These are phyloP conservation scores for Vigna angularis DNA, from an alignment of 306 rosid genomes.

Conservation along the genomic window DNA sequence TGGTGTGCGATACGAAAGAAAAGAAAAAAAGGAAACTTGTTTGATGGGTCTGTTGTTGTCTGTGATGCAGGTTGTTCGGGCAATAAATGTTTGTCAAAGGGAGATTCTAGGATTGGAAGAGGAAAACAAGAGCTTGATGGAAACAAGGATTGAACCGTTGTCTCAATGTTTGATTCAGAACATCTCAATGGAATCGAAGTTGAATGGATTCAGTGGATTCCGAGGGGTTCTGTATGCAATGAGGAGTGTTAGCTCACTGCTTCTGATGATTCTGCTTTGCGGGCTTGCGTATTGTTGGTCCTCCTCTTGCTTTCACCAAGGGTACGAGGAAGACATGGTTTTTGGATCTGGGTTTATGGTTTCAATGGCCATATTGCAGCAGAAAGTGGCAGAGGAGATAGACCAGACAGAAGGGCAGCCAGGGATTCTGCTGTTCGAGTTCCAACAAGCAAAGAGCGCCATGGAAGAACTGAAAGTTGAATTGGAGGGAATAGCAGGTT, in stretches of 20 bases:
- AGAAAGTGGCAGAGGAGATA: slow-evolving; percentile 68
- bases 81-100: slow-evolving; percentile 70
- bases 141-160: slow-evolving; percentile 69
- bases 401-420: slow-evolving; percentile 63
- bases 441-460: slow-evolving; percentile 62
- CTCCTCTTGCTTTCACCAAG: slow-evolving; percentile 59
- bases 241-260: slow-evolving; percentile 74
- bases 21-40: background rate
- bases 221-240: slow-evolving; percentile 82
- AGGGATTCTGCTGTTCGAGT: slow-evolving; percentile 70
- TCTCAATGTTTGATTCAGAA: slow-evolving; percentile 53
- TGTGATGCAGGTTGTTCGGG: slow-evolving; percentile 58
- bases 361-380: slow-evolving; percentile 63
- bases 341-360: slow-evolving; percentile 67
- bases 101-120: slow-evolving; percentile 74
- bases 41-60: slow-evolving; percentile 16
- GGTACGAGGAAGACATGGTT: slow-evolving; percentile 46
- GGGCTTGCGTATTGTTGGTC: slow-evolving; percentile 75
- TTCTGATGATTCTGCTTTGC: slow-evolving; percentile 64
- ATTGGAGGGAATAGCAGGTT: slow-evolving; percentile 58
- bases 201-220: slow-evolving; percentile 83
- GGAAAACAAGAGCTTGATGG: slow-evolving; percentile 70
- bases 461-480: slow-evolving; percentile 68
- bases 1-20: no score
- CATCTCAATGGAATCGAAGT: slow-evolving; percentile 58